Base-by-base conservation (phyloP, 2,329 filamentous ascomycete genomes). In the Microcyclospora tardicrescens region DNA sequence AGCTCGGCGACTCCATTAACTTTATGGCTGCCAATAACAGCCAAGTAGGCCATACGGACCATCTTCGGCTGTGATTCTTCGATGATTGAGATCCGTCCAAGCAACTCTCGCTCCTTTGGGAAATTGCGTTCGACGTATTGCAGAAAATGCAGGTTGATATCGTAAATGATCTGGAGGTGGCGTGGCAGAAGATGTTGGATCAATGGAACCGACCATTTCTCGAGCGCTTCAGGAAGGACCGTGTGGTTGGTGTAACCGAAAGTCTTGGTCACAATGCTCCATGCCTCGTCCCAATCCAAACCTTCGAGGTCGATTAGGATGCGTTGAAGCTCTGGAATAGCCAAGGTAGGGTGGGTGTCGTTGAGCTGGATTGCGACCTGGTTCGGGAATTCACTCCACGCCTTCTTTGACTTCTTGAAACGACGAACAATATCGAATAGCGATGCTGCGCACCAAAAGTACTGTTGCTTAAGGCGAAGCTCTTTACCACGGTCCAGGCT, bases 171-270 rank as follows among this genome's bases (percentile, higher is more conserved):
- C 33, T 48, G 43, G 37, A 98, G 71, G 61, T 98, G 91, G 40
- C 91, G 80, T 14, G 91, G 91, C 12, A 98, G 77, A 16, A 98
- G 75, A 55, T 95, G 82, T 65, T 96, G 87, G 56, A 98, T 66
- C 42, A 98, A 67, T 34, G 84, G 82, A 28, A 98, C 89, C 2
- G 89, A 87, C 91, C 91, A 98, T 66, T 96, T 98, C 74, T 98
- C 91, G 34, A 96, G 68, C 16, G 91, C 91, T 63, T 98, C 91
- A 0, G 91, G 89, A 36, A 98, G 77, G 39, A 98, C 91, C 0
- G 91, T 98, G 65, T 98, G 91, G 65, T 98, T 98, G 47, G 91
- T 96, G 68, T 98, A 98, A 47, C 89, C 85, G 56, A 98, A 98
- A 1, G 76, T 71, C 54, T 67, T 65, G 39, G 63, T 62, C 5